Percentiles rank a stretch among this genome's conserved stretches.
Conservation (phyloP, 441 rosid species). For the Brassica hybrid region DNA sequence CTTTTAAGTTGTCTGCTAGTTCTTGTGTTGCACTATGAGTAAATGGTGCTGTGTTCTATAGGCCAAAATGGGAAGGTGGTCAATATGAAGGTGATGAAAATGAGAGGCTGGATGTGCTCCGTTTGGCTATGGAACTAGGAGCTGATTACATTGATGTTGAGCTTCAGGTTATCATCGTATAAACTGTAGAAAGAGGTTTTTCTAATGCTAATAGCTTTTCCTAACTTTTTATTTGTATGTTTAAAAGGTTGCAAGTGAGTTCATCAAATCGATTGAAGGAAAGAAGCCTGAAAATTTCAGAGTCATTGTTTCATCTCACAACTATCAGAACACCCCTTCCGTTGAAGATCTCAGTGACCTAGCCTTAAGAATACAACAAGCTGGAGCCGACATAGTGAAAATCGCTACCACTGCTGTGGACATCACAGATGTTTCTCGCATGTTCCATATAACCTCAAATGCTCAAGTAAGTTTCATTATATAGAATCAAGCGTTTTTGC, state of each 20-base stretch:
- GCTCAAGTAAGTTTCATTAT: slow-evolving; percentile 72
- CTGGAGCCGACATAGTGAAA: slow-evolving; percentile 95
- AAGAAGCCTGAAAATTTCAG: slow-evolving; percentile 38
- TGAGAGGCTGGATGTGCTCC: slow-evolving; percentile 64
- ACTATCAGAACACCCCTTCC: slow-evolving; percentile 80
- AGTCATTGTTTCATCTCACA: slow-evolving; percentile 88
- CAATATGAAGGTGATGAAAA: slow-evolving; percentile 87
- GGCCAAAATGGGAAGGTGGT: slow-evolving; percentile 98
- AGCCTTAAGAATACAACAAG: slow-evolving; percentile 69
- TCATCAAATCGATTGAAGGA: slow-evolving; percentile 58
- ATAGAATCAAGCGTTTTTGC: not conserved
- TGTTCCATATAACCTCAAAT: slow-evolving; percentile 84
- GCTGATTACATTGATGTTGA: slow-evolving; percentile 96
- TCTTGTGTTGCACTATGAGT: slow-evolving; percentile 9
- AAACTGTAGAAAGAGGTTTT: not conserved
- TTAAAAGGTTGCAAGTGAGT: slow-evolving; percentile 72
- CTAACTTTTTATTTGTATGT: slow-evolving; percentile 21
- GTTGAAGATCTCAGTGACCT: slow-evolving; percentile 79
- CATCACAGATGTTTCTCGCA: slow-evolving; percentile 81
- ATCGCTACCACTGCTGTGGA: slow-evolving; percentile 89
- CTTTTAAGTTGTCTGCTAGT: too few species aligned
- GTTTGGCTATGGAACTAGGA: slow-evolving; percentile 86
- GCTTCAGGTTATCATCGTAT: slow-evolving; percentile 66
- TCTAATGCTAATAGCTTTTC: not conserved
- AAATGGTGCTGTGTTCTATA: slow-evolving; percentile 29